A percentile compares a stretch with the other conserved stretches of the same genome.
phyloP scores from a whole-genome alignment of 1,284 basidiomycete species.

The Mycena sp. region DNA sequence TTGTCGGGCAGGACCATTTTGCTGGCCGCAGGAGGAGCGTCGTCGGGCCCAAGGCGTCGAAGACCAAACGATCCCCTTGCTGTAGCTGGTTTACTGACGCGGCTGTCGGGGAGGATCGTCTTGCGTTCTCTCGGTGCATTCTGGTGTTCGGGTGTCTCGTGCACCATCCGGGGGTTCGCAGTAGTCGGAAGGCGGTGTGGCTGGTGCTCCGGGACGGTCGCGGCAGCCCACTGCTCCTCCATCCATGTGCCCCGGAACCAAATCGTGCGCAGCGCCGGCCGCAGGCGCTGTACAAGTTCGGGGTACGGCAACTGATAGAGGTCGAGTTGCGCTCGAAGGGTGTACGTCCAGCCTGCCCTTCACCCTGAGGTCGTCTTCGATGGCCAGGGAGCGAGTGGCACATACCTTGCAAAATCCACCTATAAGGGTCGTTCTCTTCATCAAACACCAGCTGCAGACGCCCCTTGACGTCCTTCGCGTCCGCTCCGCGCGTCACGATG shows the following conservation, averaged over 20 bases:
- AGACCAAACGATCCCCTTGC: no score
- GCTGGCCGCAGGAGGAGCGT: no score
- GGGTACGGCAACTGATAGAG: conserved; percentile 55
- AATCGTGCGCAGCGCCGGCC: conserved; percentile 38
- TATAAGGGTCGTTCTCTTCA: conserved; percentile 30
- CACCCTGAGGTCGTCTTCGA: neutral
- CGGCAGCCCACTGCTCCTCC: conserved; percentile 41
- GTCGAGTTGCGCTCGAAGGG: conserved; percentile 47
- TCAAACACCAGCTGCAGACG: conserved; percentile 41
- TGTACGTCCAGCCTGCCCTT: conserved; percentile 55
- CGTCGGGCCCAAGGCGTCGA: no score
- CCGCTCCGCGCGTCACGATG: conserved; percentile 51
- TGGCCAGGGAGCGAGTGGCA: neutral
- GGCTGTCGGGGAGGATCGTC: no score
- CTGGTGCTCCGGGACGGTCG: no score
- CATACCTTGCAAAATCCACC: conserved; percentile 52
- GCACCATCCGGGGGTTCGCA: no score
- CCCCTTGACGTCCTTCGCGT: conserved; percentile 37
- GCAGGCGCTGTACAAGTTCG: conserved; percentile 46
- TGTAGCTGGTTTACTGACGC: no score
- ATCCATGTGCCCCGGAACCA: conserved; percentile 34
- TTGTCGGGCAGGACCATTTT: no score
- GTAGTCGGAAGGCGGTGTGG: no score
- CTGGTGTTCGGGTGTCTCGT: no score
- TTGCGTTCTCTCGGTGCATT: no score